These are phyloP conservation scores for Cenchrus fungigraminus DNA, from an alignment of 176 grass and related monocot species.

Conservation along the genomic window DNA sequence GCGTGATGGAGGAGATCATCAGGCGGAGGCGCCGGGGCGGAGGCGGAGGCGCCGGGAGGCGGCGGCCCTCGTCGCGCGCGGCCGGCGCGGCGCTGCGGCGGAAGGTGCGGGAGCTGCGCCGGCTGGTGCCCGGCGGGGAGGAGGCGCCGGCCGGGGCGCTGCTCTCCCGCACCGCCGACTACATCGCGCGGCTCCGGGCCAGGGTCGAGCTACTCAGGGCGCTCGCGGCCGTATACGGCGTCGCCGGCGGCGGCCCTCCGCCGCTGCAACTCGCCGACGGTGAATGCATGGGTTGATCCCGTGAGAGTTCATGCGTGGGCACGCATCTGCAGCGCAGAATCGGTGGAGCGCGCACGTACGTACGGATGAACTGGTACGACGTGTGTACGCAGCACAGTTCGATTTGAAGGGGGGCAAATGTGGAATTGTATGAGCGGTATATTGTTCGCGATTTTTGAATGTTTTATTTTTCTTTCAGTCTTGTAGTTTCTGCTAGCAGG, in stretches of 20 bases:
- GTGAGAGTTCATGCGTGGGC: too few species aligned
- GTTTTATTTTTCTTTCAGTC: neutral
- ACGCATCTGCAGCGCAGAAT: neutral
- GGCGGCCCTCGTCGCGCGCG: constrained; percentile 8
- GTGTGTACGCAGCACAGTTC: neutral
- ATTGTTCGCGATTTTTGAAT: neutral
- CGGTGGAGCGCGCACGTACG: neutral
- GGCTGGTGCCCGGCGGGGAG: constrained; percentile 62
- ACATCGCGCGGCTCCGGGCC: constrained; percentile 59
- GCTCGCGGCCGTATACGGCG: constrained; percentile 51
- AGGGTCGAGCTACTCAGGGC: constrained; percentile 60
- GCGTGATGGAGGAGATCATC: constrained; percentile 1
- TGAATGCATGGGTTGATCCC: neutral
- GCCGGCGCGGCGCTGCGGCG: constrained; percentile 43
- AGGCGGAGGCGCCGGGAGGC: neutral
- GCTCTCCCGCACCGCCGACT: constrained; percentile 60
- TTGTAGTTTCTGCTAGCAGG: neutral
- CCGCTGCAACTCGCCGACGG: neutral
- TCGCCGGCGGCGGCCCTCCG: neutral
- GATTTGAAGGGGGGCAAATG: neutral
- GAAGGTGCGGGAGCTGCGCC: constrained; percentile 77
- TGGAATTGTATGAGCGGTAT: neutral
- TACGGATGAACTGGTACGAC: neutral
- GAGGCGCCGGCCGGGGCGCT: constrained; percentile 48
- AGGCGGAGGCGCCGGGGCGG: neutral